These are phyloP conservation scores for Gossypioides kirkii DNA, from an alignment of 345 rosid genomes.

Conservation along the genomic window DNA sequence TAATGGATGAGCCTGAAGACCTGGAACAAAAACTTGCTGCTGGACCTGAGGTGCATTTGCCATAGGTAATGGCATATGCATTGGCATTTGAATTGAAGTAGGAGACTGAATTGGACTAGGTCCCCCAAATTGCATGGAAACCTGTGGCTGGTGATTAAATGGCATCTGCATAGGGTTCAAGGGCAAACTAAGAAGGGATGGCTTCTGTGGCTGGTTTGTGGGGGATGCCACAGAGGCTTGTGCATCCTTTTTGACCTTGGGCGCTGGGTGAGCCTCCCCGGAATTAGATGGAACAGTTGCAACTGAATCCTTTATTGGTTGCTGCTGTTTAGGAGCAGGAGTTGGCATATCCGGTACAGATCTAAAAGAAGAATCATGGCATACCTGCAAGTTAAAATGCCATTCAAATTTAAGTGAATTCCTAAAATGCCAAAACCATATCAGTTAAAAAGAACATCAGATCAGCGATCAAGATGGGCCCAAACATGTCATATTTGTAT, in stretches of 20 bases:
- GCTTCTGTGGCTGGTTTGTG: slow-evolving; percentile 50
- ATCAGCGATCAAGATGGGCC: background rate
- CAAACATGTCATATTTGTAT: background rate
- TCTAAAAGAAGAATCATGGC: slow-evolving; percentile 38
- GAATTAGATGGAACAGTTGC: slow-evolving; percentile 35
- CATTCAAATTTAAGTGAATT: slow-evolving; percentile 5
- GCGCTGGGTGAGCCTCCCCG: slow-evolving; percentile 40
- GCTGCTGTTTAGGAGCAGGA: slow-evolving; percentile 52
- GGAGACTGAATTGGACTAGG: slow-evolving; percentile 75
- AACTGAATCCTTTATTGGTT: slow-evolving; percentile 46
- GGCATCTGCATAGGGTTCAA: slow-evolving; percentile 66
- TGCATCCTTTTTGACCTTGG: slow-evolving; percentile 50
- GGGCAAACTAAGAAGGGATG: slow-evolving; percentile 46
- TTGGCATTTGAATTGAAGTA: slow-evolving; percentile 62
- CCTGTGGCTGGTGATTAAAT: slow-evolving; percentile 63
- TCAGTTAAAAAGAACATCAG: background rate
- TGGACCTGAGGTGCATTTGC: slow-evolving; percentile 65
- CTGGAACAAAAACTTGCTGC: slow-evolving; percentile 62
- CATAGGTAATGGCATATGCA: slow-evolving; percentile 64
- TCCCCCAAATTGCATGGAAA: slow-evolving; percentile 62
- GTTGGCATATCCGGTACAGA: slow-evolving; percentile 51
- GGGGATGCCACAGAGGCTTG: slow-evolving; percentile 45
- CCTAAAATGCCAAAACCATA: background rate
- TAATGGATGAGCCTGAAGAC: slow-evolving; percentile 66
- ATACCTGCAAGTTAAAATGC: slow-evolving; percentile 50